These are phyloP conservation scores for Macrocybe gigantea DNA, from an alignment of 768 basidiomycete genomes.

Conservation along the genomic window DNA sequence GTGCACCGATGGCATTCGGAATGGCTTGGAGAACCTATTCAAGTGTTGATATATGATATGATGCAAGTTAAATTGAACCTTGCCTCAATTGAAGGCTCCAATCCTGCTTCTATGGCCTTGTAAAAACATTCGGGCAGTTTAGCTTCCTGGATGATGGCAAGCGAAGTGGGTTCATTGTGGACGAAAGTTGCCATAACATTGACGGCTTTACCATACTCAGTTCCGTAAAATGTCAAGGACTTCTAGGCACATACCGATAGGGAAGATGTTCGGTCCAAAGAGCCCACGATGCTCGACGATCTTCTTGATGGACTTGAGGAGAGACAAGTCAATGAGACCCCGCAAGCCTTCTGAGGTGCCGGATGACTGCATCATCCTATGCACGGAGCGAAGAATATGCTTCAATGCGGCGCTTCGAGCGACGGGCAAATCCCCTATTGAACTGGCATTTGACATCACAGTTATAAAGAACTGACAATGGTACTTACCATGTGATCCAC, in stretches of 20 bases:
- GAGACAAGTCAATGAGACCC: conserved; percentile 86
- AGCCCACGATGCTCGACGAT: conserved; percentile 77
- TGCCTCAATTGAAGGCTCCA: conserved; percentile 88
- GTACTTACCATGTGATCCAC: conserved; percentile 46
- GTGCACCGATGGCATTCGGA: conserved; percentile 91
- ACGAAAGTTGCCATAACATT: conserved; percentile 96
- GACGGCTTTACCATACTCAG: conserved; percentile 49
- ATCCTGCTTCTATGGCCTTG: conserved; percentile 72
- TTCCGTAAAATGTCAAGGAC: conserved; percentile 6
- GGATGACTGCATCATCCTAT: conserved; percentile 95
- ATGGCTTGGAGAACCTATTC: conserved; percentile 83
- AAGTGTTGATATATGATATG: conserved; percentile 3
- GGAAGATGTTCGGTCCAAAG: conserved; percentile 84
- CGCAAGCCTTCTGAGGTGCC: conserved; percentile 93
- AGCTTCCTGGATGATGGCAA: conserved; percentile 89
- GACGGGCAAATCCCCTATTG: conserved; percentile 65
- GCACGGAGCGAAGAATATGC: conserved; percentile 85
- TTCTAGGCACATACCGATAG: conserved; percentile 54
- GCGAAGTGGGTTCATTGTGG: conserved; percentile 96
- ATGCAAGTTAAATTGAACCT: conserved; percentile 5
- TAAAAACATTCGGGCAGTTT: conserved; percentile 89
- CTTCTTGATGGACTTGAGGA: conserved; percentile 81
- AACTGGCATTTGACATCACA: background rate
- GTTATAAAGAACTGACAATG: background rate
- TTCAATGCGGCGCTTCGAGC: conserved; percentile 79